Evolutionary conservation across 495 filamentous ascomycete genomes (phyloP).

Genomic region (Articulospora tetracladia): DNA sequence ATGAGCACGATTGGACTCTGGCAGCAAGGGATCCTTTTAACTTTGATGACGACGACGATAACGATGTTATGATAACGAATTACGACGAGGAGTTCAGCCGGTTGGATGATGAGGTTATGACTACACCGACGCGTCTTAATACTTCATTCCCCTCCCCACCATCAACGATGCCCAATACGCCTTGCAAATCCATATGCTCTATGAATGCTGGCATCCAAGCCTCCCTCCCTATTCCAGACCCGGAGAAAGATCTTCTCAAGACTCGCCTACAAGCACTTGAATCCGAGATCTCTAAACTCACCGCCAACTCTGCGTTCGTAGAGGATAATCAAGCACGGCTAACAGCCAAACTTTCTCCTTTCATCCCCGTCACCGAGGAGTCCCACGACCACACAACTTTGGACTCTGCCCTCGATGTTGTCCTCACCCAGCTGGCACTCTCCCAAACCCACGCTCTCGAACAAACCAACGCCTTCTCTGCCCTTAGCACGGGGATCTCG

Average conservation of each 20-base stretch:
- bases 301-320: slow-evolving; percentile 13
- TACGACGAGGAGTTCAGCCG: slow-evolving; percentile 26
- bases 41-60: slow-evolving; percentile 32
- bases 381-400: slow-evolving; percentile 23
- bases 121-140: slow-evolving; percentile 24
- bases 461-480: slow-evolving; percentile 33
- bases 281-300: slow-evolving; percentile 17
- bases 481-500: slow-evolving; percentile 38
- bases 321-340: slow-evolving; percentile 22
- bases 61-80: slow-evolving; percentile 24
- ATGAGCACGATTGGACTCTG: slow-evolving; percentile 34
- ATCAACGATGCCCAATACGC: slow-evolving; percentile 30
- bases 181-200: slow-evolving; percentile 27
- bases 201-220: slow-evolving; percentile 32
- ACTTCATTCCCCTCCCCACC: slow-evolving; percentile 48
- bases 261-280: slow-evolving; percentile 17
- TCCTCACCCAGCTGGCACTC: slow-evolving; percentile 34
- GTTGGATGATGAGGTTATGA: slow-evolving; percentile 27
- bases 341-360: slow-evolving; percentile 20
- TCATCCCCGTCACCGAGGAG: slow-evolving; percentile 14
- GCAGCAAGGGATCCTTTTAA: slow-evolving; percentile 40
- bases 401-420: slow-evolving; percentile 31
- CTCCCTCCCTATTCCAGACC: slow-evolving; percentile 29
- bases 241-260: slow-evolving; percentile 33
- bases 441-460: slow-evolving; percentile 33